phyloP scores from a whole-genome alignment of 1,139 yeast species.

The Yamadazyma oceani region DNA sequence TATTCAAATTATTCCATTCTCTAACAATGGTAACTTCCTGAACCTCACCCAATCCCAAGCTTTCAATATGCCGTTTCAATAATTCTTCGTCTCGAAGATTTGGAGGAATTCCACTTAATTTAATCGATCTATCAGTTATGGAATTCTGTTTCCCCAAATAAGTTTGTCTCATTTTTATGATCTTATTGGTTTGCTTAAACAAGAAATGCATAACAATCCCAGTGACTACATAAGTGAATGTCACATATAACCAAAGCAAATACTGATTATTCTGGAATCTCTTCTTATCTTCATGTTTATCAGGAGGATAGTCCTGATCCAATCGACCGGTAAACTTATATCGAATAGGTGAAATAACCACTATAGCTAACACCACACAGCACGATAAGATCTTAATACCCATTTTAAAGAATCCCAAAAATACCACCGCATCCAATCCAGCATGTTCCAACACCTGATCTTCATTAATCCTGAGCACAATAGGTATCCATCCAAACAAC shows the following conservation, averaged over 20 bases:
- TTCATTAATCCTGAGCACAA: conserved; percentile 64
- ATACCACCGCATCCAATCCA: conserved; percentile 92
- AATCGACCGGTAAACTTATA: conserved; percentile 68
- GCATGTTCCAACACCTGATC: conserved; percentile 82
- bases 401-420: conserved; percentile 76
- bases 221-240: conserved; percentile 44
- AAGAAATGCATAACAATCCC: conserved; percentile 33
- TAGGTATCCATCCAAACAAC: conserved; percentile 78
- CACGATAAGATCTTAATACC: conserved; percentile 61
- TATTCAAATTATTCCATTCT: conserved; percentile 78
- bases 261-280: conserved; percentile 19
- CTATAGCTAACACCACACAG: conserved; percentile 61
- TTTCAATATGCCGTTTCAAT: conserved; percentile 71
- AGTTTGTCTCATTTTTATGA: conserved; percentile 40
- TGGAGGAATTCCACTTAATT: conserved; percentile 61
- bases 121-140: conserved; percentile 47
- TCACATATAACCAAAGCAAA: conserved; percentile 41
- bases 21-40: conserved; percentile 74
- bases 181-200: conserved; percentile 36
- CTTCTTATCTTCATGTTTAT: conserved; percentile 28
- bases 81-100: conserved; percentile 68
- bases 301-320: conserved; percentile 53
- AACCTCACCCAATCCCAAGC: conserved; percentile 77
- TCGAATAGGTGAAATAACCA: conserved; percentile 71
- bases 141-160: conserved; percentile 46